Base-by-base conservation (phyloP, 371 early-diverging fungal species). In the Saksenaea vasiformis region DNA sequence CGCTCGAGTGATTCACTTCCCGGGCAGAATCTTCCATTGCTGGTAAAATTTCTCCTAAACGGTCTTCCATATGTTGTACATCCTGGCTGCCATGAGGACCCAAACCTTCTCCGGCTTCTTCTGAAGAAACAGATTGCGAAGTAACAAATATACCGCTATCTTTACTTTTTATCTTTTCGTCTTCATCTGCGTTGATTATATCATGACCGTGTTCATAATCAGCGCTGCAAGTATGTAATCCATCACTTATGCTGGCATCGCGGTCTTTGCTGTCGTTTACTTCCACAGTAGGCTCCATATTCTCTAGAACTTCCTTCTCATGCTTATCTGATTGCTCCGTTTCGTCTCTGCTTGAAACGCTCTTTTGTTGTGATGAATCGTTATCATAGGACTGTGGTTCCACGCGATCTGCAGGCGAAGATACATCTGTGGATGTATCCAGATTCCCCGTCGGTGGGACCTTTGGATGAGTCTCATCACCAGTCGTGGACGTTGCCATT, bases 1-100 rank as follows among this genome's bases (percentile, higher is more conserved):
- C 41, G 31, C 14, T 36, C 57, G 51, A 17, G 47, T 56, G 27
- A 56, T 60, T 17, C 22, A 47, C 59, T 43, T 67, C 68, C 14
- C 59, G 39, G 5, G 58, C 63, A 10, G 63, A 53, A 5, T 62
- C 58, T 37, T 67, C 59, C 54, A 67, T 62, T 17, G 61, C 68
- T 1, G 68, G 68, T 15, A 67, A 31, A 5, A 67, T 58, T 14
- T 58, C 54, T 22, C 63, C 68, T 37, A 67, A 38, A 31, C 51
- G 58, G 28, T 67, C 59, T 8, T 53, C 35, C 26, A 53, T 41
- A 35, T 53, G 35, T 22, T 47, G n/a, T 5, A 19, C 22, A 17
- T 22, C 24, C 22, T n/a, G 9, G 17, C 19, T 11, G 3, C 22
- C 24, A 47, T 47, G 22, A 22, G 31, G 4, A 31, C 31, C 7